Conservation (phyloP, 1,284 basidiomycete species). For the Heterobasidion parviporum region DNA sequence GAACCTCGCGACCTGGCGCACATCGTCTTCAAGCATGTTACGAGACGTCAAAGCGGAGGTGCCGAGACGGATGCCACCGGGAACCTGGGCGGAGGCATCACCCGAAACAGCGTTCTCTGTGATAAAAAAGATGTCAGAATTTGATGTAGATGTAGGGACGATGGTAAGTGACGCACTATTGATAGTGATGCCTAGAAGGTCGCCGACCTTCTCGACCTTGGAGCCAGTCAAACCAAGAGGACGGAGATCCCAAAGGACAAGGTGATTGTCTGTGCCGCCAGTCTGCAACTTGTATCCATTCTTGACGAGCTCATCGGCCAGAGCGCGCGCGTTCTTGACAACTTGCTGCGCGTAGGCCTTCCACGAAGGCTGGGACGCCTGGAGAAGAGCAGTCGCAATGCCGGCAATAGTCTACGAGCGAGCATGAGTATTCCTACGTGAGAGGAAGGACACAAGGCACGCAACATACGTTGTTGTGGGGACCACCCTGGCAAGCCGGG, state of each 20-base stretch:
- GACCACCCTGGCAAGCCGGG: slow-evolving; percentile 99
- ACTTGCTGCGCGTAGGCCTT: slow-evolving; percentile 94
- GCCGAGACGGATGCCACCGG: slow-evolving; percentile 96
- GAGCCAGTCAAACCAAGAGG: slow-evolving; percentile 93
- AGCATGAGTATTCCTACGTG: slow-evolving; percentile 2
- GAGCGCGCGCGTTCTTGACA: slow-evolving; percentile 77
- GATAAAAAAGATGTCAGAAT: slow-evolving; percentile 1
- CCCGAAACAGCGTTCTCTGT: slow-evolving; percentile 95
- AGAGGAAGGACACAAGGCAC: slow-evolving; percentile 1
- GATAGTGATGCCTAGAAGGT: slow-evolving; percentile 92
- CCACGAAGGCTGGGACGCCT: slow-evolving; percentile 88
- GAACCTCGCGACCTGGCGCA: slow-evolving; percentile 85
- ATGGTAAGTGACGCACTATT: slow-evolving; percentile 59
- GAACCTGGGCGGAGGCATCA: slow-evolving; percentile 91
- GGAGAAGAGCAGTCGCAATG: slow-evolving; percentile 92
- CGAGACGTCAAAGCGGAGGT: slow-evolving; percentile 93
- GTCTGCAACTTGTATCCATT: slow-evolving; percentile 96
- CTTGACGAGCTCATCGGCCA: slow-evolving; percentile 64
- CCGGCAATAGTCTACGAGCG: slow-evolving; percentile 82
- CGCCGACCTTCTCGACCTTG: slow-evolving; percentile 99
- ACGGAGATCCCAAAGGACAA: slow-evolving; percentile 96
- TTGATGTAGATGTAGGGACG: neutral
- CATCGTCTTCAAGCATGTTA: slow-evolving; percentile 85
- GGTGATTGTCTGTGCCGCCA: slow-evolving; percentile 94
- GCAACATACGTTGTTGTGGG: slow-evolving; percentile 92